Base-by-base conservation (phyloP, 2,329 filamentous ascomycete genomes). In the Ilyonectria mors-panacis region DNA sequence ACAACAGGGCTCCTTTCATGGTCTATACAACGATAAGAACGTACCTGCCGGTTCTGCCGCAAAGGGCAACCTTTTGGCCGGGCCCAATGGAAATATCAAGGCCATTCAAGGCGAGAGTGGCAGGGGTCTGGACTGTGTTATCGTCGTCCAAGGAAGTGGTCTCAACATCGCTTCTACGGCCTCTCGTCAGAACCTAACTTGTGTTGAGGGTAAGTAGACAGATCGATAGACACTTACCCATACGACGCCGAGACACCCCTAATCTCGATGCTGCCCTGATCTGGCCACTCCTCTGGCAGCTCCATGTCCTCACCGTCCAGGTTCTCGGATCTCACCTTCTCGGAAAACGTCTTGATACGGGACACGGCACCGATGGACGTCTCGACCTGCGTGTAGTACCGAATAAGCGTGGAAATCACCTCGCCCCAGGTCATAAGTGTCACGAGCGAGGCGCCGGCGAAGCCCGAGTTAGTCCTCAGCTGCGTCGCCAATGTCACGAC, bases 401-500 rank as follows among this genome's bases (percentile, higher is more conserved):
- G 57, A 15, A 84, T 75, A 5, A 83, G 50, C 12, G 58, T 57
- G 0, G 72, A 67, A 15, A 76, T 50, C 3, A 67, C 72, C 2
- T 75, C 68, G 2, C 72, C 73, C 28, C 82, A 81, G 0, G 68
- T 71, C 19, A 84, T 79, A 0, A 85, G 73, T 4, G 79, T 78
- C 4, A 85, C 70, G 6, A 85, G 55, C 54, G 78, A 77, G 8
- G 80, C 82, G 42, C 82, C 83, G 1, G 81, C 79, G 51, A 84
- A 80, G 0, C 78, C 81, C 1, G 80, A 74, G 50, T 76, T 79
- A 4, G 77, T 74, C 5, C 76, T 76, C 17, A 83, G 68, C 63
- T 82, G 80, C 0, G 87, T 87, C 0, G 86, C 83, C 0, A 89
- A 76, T 1, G 69, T 55, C 2, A 89, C 82, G 0, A 89, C 74